A percentile compares a stretch with the other conserved stretches of the same genome.
phyloP scores from a whole-genome alignment of 495 filamentous ascomycete species.

The Penicillium chermesinum region DNA sequence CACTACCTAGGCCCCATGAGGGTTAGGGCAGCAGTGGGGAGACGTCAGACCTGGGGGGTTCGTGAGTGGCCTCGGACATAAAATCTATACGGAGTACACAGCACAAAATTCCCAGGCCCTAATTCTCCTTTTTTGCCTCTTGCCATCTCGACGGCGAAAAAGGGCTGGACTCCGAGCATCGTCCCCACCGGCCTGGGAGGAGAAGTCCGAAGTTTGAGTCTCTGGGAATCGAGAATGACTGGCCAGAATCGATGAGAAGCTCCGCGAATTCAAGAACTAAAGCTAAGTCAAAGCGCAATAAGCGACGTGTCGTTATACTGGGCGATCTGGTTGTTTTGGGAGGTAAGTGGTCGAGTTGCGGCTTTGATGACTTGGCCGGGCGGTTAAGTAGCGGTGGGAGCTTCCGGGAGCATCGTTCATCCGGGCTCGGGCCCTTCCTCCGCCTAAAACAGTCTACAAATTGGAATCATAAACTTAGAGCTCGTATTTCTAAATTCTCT shows the following conservation, averaged over 20 bases:
- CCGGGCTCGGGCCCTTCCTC: not conserved
- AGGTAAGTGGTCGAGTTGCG: not conserved
- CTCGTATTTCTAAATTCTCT: not conserved
- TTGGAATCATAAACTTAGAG: not conserved
- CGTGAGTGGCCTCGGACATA: not conserved
- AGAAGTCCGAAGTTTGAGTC: no score
- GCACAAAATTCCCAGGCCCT: not conserved
- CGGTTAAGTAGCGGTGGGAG: not conserved
- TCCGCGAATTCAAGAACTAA: not conserved
- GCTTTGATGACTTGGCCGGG: not conserved
- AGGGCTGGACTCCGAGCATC: not conserved
- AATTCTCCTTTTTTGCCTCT: not conserved
- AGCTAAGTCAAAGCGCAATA: not conserved
- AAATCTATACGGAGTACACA: not conserved
- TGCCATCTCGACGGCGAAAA: not conserved
- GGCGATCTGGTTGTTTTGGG: not conserved
- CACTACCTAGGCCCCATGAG: not conserved
- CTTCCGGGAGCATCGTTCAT: not conserved
- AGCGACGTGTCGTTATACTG: not conserved
- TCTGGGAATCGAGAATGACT: not conserved
- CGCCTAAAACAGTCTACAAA: not conserved
- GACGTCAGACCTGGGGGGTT: not conserved
- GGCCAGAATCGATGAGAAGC: not conserved
- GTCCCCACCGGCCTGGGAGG: no score
- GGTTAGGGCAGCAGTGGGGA: not conserved